Evolutionary conservation across 768 basidiomycete genomes (phyloP).

Genomic region (Tricholoma bakamatsutake): DNA sequence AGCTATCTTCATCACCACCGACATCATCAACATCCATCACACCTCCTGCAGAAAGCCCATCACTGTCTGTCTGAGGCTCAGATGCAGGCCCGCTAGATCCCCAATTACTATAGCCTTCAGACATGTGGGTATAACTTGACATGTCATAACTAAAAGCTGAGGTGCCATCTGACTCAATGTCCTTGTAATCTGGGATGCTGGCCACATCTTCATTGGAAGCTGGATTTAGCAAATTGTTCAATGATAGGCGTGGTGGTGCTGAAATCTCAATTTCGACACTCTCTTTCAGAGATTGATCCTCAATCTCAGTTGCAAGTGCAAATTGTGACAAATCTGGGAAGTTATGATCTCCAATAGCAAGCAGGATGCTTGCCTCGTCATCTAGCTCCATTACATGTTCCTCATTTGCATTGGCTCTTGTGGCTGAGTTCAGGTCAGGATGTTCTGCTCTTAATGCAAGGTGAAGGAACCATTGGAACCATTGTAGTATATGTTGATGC

Average conservation of each 20-base stretch:
- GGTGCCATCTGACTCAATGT: not conserved
- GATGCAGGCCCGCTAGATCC: not conserved
- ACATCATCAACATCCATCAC: not conserved
- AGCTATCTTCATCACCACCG: not conserved
- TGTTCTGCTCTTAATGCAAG: slow-evolving; percentile 6
- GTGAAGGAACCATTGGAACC: not conserved
- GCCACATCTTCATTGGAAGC: not conserved
- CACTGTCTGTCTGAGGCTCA: not conserved
- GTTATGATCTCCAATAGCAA: not conserved
- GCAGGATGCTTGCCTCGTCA: not conserved
- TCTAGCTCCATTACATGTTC: not conserved
- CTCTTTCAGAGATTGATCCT: not conserved
- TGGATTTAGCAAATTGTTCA: not conserved
- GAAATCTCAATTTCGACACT: not conserved
- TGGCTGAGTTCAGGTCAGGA: not conserved
- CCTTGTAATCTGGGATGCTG: not conserved
- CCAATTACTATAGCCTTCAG: not conserved
- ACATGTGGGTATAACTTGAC: not conserved
- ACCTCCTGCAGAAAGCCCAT: not conserved
- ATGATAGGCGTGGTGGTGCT: not conserved
- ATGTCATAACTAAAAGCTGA: not conserved
- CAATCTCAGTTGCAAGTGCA: not conserved
- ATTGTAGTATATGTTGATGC: not conserved
- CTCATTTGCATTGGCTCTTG: not conserved
- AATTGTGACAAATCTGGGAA: not conserved